Conservation (phyloP, 257 asterid genomes). For the Rehmannia glutinosa region DNA sequence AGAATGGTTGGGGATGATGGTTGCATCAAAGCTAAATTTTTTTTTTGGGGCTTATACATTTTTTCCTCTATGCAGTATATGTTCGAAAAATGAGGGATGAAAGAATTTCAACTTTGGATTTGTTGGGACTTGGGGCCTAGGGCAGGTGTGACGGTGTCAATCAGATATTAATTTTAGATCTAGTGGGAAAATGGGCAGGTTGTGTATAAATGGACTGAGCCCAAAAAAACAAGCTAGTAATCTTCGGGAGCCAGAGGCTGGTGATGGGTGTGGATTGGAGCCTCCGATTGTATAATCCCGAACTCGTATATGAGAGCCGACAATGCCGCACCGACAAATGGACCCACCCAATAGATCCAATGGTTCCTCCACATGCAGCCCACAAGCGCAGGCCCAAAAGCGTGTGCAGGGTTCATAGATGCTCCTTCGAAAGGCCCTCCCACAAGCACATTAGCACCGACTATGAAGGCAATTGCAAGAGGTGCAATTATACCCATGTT, state of each 20-base stretch:
- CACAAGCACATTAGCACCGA: conserved; percentile 76
- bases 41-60: too few relatives aligned
- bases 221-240: conserved; percentile 34
- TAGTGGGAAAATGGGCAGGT: too few relatives aligned
- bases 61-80: too few relatives aligned
- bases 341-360: conserved; percentile 98
- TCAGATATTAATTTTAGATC: too few relatives aligned
- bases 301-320: conserved; percentile 74
- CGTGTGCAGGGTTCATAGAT: conserved; percentile 90
- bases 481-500: conserved; percentile 79
- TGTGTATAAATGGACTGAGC: too few relatives aligned
- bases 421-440: conserved; percentile 96
- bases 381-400: conserved; percentile 85
- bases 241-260: conserved; percentile 95
- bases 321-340: conserved; percentile 72
- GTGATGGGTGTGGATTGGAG: conserved; percentile 52
- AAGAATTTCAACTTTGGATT: too few relatives aligned
- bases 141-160: too few relatives aligned
- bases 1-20: too few relatives aligned
- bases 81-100: too few relatives aligned
- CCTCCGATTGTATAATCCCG: conserved; percentile 50
- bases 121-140: too few relatives aligned
- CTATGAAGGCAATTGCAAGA: conserved; percentile 80
- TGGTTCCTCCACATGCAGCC: conserved; percentile 96
- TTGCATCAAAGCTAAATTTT: too few relatives aligned